Conservation (phyloP, 2,329 filamentous ascomycete species). For the Cladosporium velox region DNA sequence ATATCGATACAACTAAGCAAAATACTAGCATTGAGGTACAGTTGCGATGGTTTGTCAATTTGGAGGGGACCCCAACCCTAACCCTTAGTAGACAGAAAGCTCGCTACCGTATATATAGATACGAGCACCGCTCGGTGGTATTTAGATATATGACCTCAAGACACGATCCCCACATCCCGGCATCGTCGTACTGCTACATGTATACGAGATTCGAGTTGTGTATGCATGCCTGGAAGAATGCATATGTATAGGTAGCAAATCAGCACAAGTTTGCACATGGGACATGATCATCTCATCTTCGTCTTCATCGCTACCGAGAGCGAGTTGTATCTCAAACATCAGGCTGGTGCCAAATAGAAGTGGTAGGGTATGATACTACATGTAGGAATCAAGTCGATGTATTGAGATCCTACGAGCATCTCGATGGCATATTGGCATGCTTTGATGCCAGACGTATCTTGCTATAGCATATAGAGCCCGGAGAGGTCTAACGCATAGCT, state of each 20-base stretch:
- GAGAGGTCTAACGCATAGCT: background rate
- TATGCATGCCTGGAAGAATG: background rate
- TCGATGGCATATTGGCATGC: background rate
- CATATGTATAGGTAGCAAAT: background rate
- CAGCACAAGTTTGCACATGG: background rate
- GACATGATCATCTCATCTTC: background rate
- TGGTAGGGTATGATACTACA: background rate
- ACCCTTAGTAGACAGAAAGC: background rate
- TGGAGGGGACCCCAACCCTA: background rate
- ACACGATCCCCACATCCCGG: background rate
- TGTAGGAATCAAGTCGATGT: background rate
- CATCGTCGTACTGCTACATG: background rate
- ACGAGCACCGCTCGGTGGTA: background rate
- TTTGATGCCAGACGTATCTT: background rate
- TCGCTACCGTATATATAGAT: background rate
- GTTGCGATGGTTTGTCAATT: background rate
- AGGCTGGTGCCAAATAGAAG: background rate
- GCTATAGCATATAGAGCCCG: background rate
- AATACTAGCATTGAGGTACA: background rate
- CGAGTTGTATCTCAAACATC: background rate
- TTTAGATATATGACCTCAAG: background rate
- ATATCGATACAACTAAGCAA: background rate
- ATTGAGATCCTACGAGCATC: background rate
- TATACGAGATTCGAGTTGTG: background rate
- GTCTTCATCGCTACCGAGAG: background rate